A percentile compares a stretch with the other conserved stretches of the same genome.
phyloP scores from a whole-genome alignment of 129 eudicot genomes.

The Chrysanthemum makinoi region DNA sequence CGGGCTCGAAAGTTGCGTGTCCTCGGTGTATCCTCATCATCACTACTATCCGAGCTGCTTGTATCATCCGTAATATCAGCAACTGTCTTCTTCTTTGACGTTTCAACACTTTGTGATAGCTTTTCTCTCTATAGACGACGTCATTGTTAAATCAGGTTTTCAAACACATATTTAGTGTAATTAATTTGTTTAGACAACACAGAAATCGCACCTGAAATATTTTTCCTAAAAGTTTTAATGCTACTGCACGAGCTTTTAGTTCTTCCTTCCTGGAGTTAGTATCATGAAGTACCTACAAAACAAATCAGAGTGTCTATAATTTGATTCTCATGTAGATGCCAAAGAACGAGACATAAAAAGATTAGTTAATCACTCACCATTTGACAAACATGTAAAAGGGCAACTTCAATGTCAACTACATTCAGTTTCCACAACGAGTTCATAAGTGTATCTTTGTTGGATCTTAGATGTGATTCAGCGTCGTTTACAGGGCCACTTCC shows the following conservation, averaged over 20 bases:
- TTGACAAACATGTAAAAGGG: slow-evolving; percentile 96
- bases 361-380: slow-evolving; percentile 42
- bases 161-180: neutral
- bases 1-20: slow-evolving; percentile 70
- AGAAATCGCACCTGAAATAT: slow-evolving; percentile 60
- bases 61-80: slow-evolving; percentile 48
- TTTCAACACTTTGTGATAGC: slow-evolving; percentile 45
- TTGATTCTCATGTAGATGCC: neutral
- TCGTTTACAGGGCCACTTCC: slow-evolving; percentile 66
- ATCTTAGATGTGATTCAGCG: slow-evolving; percentile 65
- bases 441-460: slow-evolving; percentile 77
- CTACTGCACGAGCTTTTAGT: slow-evolving; percentile 73
- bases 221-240: slow-evolving; percentile 75
- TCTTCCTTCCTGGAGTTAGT: slow-evolving; percentile 71
- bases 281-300: slow-evolving; percentile 75
- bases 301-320: neutral
- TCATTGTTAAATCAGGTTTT: neutral
- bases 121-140: slow-evolving; percentile 50
- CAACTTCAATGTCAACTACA: slow-evolving; percentile 93
- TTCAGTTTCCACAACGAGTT: slow-evolving; percentile 89
- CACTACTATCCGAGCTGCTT: slow-evolving; percentile 77
- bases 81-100: slow-evolving; percentile 66
- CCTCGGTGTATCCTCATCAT: slow-evolving; percentile 85
- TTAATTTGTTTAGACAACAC: neutral
- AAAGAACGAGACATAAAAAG: neutral